These are phyloP conservation scores for Allium fistulosum DNA, from an alignment of 106 monocot genomes.

Conservation along the genomic window DNA sequence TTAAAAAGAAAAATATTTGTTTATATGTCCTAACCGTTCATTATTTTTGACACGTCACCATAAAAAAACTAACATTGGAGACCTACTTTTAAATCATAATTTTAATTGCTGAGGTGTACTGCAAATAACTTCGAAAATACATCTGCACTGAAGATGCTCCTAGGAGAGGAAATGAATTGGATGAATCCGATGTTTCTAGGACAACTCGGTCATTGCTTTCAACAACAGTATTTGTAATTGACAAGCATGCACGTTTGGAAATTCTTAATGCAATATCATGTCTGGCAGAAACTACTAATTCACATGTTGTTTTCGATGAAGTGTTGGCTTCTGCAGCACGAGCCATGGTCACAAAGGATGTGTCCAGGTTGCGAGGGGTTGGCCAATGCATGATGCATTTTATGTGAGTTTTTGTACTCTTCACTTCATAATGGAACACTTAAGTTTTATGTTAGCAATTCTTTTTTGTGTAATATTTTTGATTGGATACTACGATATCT, in stretches of 20 bases:
- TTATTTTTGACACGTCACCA: no score
- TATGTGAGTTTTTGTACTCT: constrained; percentile 15
- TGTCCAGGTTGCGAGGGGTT: constrained; percentile 88
- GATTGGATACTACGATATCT: no score
- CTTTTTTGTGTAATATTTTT: no score
- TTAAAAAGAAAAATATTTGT: no score
- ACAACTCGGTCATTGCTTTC: constrained; percentile 83
- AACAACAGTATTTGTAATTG: constrained; percentile 50
- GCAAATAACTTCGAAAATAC: no score
- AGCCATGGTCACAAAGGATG: constrained; percentile 77
- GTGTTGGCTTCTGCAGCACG: constrained; percentile 68
- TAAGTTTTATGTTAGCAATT: background rate
- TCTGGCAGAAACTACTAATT: constrained; percentile 82
- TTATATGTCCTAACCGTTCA: no score
- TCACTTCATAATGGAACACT: background rate
- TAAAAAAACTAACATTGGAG: no score
- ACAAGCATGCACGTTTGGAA: constrained; percentile 84
- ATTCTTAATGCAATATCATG: constrained; percentile 88
- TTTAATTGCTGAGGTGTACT: no score
- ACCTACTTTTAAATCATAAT: no score
- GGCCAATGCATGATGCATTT: constrained; percentile 96
- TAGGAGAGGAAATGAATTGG: constrained; percentile 72
- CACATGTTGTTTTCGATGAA: constrained; percentile 77
- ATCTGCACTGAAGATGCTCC: background rate
- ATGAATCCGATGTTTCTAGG: constrained; percentile 82